Evolutionary conservation across 164 flowering plant species (phyloP), one percentile per base, ranked within the genome.

Genomic region (Pachysandra terminalis): DNA sequence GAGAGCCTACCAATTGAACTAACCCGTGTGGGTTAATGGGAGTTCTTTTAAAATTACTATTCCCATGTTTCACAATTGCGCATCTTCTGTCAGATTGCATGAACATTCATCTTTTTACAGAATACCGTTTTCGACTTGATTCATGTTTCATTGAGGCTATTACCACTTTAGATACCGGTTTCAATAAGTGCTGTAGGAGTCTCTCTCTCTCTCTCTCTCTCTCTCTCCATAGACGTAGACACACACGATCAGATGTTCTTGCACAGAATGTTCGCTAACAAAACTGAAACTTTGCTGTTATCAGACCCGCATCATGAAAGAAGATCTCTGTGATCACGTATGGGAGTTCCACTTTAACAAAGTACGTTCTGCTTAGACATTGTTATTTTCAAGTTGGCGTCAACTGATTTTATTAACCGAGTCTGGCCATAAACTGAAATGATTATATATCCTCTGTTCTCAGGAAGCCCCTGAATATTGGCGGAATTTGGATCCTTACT

Each of bases 381-480:
- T 13, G 61, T 28, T 21, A 19, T 23, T 17, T 58, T 49, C 21
- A 25, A 57, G 13, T 41, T 35, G 41, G 63, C 49, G 4, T 7
- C 3, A 5, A 6, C 41, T 1, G 15, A 45, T 45, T 15, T 25
- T 52, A 35, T 0, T 17, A n/a, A n/a, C n/a, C n/a, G 51, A 65
- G 52, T 16, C 19, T 27, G 28, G 53, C 19, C 53, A 32, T 32
- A n/a, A n/a, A 71, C 37, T 63, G n/a, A 56, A 12, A 35, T 56
- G 7, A n/a, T n/a, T n/a, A n/a, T 48, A 12, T 48, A 59, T 24
- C 28, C 61, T 37, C 66, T 71, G 25, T 48, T 41, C 54, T 51
- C 82, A 88, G 96, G 82, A 37, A 0, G 94, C 89, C 61, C 92
- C 97, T 16, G 84, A 76, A n/a, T 92, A 88, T 67, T 92, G 96